Base-by-base conservation (phyloP, 805 yeast species). In the Kregervanrija pseudodelftensis region DNA sequence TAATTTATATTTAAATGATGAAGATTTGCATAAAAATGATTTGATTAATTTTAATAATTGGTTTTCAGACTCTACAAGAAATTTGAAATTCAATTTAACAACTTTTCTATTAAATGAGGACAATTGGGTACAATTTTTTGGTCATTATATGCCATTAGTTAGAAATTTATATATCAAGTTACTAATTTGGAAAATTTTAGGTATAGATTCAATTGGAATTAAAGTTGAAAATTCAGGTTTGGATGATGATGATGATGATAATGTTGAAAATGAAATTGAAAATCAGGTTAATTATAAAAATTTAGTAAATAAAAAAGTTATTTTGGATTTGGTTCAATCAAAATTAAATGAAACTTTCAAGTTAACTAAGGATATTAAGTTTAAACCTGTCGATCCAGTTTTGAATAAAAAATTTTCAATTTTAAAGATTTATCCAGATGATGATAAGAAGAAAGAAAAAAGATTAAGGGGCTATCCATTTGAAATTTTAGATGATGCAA, bases 61-160 rank as follows among this genome's bases (percentile, higher is more conserved):
- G 84, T 39, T 44, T 16, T 12, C 35, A 49, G 71, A 4, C 47
- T 47, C 2, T 56, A 68, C 55, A 4, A 61, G 59, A 32, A 65
- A 79, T 36, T 57, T 73, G 40, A 69, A 79, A 47, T 66, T 69
- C 54, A 74, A 74, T 52, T 62, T 80, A 42, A 65, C 77, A 4
- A 55, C 62, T 14, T 83, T 83, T 80, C 58, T 85, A 32, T 62
- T 82, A 8, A 69, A 76, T 3, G 58, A 66, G 4, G 52, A 57
- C 1, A 64, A 67, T 32, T 85, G 90, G 82, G 62, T 62, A 32
- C 65, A 69, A 40, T 76, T 74, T 48, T 79, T 87, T 55, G 74
- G 80, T 34, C 95, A 88, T 61, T 88, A 95, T 87, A 76, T 80
- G 55, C 89, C 95, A 3, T 61, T 86, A 13, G 80, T 85, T 17